Percentiles rank a stretch among this genome's conserved stretches.
Evolutionary conservation across 2,329 filamentous ascomycete genomes (phyloP).

Genomic region (Fusarium siculi): DNA sequence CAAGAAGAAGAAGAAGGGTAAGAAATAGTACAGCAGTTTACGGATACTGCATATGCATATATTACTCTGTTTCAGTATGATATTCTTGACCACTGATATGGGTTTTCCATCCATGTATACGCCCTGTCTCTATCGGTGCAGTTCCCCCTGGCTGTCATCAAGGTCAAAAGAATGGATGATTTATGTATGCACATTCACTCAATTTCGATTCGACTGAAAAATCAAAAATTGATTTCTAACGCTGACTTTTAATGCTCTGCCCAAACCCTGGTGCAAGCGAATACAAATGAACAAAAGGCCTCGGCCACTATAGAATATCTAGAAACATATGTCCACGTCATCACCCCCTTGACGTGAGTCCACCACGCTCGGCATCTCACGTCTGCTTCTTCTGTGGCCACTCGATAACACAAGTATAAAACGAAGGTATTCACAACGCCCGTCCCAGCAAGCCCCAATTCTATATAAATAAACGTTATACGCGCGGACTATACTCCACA

Average conservation of each 20-base stretch:
- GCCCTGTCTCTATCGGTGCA: neutral
- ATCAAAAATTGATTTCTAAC: conserved; percentile 38
- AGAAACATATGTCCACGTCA: conserved; percentile 38
- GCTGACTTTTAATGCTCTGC: conserved; percentile 38
- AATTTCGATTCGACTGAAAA: neutral
- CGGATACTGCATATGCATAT: neutral
- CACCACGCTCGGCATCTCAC: conserved; percentile 1
- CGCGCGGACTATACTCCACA: conserved; percentile 36
- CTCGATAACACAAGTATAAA: conserved; percentile 1
- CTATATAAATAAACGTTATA: conserved; percentile 42
- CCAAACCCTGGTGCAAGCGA: conserved; percentile 25
- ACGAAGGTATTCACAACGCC: conserved; percentile 24
- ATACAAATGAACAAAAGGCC: conserved; percentile 32
- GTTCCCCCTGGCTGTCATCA: neutral
- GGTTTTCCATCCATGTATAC: neutral
- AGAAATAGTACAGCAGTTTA: conserved; percentile 56
- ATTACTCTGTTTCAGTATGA: neutral
- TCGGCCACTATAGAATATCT: conserved; percentile 38
- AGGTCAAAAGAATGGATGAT: neutral
- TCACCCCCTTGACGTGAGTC: conserved; percentile 17
- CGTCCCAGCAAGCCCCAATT: conserved; percentile 9
- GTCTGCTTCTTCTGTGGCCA: conserved; percentile 8
- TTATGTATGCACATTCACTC: neutral
- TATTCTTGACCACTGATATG: neutral
- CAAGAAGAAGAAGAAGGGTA: conserved; percentile 64